A percentile compares a stretch with the other conserved stretches of the same genome.
Evolutionary conservation across 306 rosid genomes (phyloP).

Genomic region (Vachellia pachyceras): DNA sequence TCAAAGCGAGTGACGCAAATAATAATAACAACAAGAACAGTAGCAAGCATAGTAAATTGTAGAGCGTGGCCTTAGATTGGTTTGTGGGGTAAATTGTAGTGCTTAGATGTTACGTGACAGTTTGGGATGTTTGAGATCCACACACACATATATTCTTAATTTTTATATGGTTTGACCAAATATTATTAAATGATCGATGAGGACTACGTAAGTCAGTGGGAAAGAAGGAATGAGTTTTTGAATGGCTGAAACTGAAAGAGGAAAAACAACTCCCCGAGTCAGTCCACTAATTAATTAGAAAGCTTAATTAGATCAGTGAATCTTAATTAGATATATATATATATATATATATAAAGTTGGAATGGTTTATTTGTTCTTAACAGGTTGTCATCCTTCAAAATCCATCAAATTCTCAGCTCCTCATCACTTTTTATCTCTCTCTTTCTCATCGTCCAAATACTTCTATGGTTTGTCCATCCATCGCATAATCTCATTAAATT

Average conservation of each 20-base stretch:
- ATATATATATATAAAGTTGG: background rate
- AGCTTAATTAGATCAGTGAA: too few species aligned
- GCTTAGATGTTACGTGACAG: conserved; percentile 2
- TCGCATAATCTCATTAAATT: too few species aligned
- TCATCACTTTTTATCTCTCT: too few species aligned
- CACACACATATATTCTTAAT: too few species aligned
- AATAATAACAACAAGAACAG: background rate
- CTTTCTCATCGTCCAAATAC: too few species aligned
- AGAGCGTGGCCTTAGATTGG: conserved; percentile 26
- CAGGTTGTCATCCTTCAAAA: background rate
- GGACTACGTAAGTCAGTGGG: background rate
- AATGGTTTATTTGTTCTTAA: conserved; percentile 1
- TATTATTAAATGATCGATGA: background rate
- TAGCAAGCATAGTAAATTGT: conserved; percentile 15
- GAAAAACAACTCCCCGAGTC: conserved; percentile 33
- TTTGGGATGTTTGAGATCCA: background rate
- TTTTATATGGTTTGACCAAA: background rate
- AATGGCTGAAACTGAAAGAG: conserved; percentile 43
- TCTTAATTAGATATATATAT: too few species aligned
- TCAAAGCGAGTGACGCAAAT: conserved; percentile 36
- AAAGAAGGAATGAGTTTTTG: conserved; percentile 33
- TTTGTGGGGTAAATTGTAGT: background rate
- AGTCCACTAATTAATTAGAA: conserved; percentile 43
- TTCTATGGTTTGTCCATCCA: too few species aligned
- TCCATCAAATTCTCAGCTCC: background rate